Conservation (phyloP, 306 rosid species). For the Pyrus communis region DNA sequence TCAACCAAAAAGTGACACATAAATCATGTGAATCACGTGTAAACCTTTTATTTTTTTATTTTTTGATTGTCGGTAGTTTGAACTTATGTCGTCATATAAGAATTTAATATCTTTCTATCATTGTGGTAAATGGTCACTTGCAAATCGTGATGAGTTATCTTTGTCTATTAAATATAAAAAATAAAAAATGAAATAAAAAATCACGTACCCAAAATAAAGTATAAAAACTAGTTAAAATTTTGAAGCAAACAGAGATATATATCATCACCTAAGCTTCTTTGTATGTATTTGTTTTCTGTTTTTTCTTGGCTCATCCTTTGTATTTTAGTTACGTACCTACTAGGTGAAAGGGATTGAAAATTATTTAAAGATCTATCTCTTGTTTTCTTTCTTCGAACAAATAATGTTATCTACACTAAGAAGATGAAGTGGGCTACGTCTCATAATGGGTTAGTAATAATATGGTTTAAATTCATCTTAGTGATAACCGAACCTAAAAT, state of each 20-base stretch:
- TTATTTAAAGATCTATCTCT: not conserved
- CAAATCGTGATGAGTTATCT: not conserved
- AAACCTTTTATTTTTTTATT: too few species aligned
- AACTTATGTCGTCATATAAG: accelerated
- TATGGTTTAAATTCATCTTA: accelerated
- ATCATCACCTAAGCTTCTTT: not conserved
- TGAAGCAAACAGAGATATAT: not conserved
- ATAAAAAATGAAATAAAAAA: too few species aligned
- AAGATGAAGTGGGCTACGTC: accelerated
- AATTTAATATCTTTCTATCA: accelerated
- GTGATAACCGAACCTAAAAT: too few species aligned
- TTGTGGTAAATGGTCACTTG: too few species aligned
- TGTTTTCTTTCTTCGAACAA: too few species aligned
- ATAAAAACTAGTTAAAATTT: too few species aligned
- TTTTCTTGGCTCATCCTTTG: not conserved
- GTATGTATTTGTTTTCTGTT: not conserved
- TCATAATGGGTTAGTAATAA: accelerated
- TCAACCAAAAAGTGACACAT: not conserved
- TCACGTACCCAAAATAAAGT: not conserved
- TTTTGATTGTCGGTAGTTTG: too few species aligned
- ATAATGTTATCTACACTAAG: too few species aligned
- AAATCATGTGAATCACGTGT: too few species aligned
- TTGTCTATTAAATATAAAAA: not conserved
- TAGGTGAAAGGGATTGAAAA: not conserved
- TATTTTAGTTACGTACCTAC: not conserved